Conservation (phyloP, 768 basidiomycete species). For the Lactarius vividus region DNA sequence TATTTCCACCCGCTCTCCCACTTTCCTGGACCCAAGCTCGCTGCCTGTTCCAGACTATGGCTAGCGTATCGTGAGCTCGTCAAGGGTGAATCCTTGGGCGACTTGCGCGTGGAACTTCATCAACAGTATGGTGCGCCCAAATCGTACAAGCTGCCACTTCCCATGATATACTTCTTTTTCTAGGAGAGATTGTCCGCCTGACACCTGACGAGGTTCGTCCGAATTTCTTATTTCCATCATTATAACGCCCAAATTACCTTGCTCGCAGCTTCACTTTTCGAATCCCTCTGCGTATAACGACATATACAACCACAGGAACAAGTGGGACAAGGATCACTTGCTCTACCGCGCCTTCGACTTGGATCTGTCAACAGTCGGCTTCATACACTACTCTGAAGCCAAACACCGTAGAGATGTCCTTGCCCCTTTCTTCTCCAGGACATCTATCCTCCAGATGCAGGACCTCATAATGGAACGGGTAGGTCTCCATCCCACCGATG, state of each 20-base stretch:
- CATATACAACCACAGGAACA: slow-evolving; percentile 5
- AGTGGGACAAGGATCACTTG: slow-evolving; percentile 11
- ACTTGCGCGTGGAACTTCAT: background rate
- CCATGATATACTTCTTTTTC: background rate
- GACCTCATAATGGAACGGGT: slow-evolving; percentile 1
- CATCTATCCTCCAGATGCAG: slow-evolving; percentile 1
- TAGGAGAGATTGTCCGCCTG: slow-evolving; percentile 5
- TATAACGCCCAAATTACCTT: too few species aligned
- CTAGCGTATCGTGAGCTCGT: background rate
- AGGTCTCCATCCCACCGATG: background rate
- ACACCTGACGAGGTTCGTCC: slow-evolving; percentile 6
- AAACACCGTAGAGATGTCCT: slow-evolving; percentile 12
- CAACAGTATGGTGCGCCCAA: background rate
- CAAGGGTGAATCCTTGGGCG: background rate
- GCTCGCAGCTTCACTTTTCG: slow-evolving; percentile 1
- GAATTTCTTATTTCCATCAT: background rate
- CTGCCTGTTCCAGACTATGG: background rate
- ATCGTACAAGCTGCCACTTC: background rate
- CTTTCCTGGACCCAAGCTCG: background rate
- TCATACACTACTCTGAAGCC: slow-evolving; percentile 3
- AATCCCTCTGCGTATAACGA: slow-evolving; percentile 1
- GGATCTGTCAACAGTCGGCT: background rate
- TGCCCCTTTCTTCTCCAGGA: background rate
- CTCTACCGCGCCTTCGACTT: slow-evolving; percentile 8
- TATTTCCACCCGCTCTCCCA: slow-evolving; percentile 1